Percentiles rank a stretch among this genome's conserved stretches.
phyloP scores from a whole-genome alignment of 441 rosid genomes.

The Cnidoscolus chayamansa region DNA sequence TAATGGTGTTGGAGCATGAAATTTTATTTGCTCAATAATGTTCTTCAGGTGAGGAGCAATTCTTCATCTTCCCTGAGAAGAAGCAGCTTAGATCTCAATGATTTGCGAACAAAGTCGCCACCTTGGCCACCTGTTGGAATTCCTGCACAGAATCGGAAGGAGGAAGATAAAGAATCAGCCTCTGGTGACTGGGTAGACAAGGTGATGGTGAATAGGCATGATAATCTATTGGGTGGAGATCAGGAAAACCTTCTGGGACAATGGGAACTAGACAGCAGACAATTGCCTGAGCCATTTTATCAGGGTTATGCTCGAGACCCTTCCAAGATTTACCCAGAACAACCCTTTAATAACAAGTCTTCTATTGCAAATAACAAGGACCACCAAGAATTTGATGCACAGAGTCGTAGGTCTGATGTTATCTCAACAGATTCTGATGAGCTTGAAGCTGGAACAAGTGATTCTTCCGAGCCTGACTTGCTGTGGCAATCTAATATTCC shows the following conservation, averaged over 20 bases:
- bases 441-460: slow-evolving; percentile 82
- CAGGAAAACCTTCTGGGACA: slow-evolving; percentile 25
- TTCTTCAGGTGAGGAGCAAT: slow-evolving; percentile 49
- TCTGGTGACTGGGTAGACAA: slow-evolving; percentile 63
- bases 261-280: slow-evolving; percentile 37
- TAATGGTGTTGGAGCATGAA: background rate
- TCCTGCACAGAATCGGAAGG: slow-evolving; percentile 54
- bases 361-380: slow-evolving; percentile 35
- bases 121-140: slow-evolving; percentile 70
- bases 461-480: slow-evolving; percentile 85
- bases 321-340: slow-evolving; percentile 42
- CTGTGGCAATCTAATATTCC: slow-evolving; percentile 72
- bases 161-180: slow-evolving; percentile 54
- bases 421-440: slow-evolving; percentile 56
- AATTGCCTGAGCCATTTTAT: slow-evolving; percentile 36
- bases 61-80: slow-evolving; percentile 42
- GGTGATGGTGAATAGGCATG: slow-evolving; percentile 46
- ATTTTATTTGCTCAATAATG: background rate
- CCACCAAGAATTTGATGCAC: slow-evolving; percentile 44
- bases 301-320: slow-evolving; percentile 46
- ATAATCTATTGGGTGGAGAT: slow-evolving; percentile 25
- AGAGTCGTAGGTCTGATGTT: slow-evolving; percentile 34
- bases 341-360: slow-evolving; percentile 23
- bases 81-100: slow-evolving; percentile 74
- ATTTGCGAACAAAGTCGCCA: slow-evolving; percentile 64